Evolutionary conservation across 768 basidiomycete species (phyloP), one percentile per base, ranked within the genome.

Genomic region (Mycena kentingensis): DNA sequence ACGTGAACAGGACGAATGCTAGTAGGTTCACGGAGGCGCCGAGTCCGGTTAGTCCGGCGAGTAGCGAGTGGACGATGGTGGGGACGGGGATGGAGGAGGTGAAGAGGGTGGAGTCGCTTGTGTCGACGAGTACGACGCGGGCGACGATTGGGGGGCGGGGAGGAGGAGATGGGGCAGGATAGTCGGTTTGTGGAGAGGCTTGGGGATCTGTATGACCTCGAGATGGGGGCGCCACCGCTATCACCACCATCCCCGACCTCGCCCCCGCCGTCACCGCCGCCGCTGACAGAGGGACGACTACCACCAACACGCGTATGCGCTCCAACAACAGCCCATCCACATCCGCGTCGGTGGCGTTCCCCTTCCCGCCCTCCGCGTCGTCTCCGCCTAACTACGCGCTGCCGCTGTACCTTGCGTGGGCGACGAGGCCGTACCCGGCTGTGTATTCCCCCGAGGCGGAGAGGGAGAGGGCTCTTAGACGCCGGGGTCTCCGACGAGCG

Each of bases 341-440:
- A 69, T 72, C 4, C 69, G 66, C 16, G 73, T 72, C 59, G 26
- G 61, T 15, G 67, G 73, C n/a, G n/a, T n/a, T n/a, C n/a, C n/a
- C 37, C 15, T 39, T 39, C 37, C 37, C 37, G 37, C 13, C 63
- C 63, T 77, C 26, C 54, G 69, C 37, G 29, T 39, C 24, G 51
- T 32, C 27, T 31, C 15, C 46, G 32, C 22, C 38, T 10, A 28
- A 11, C 19, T 50, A 7, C n/a, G 21, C 43, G 13, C 15, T 55
- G 16, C 52, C 52, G 16, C 31, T 48, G 13, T 31, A 54, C n/a
- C 38, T 16, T 3, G 53, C 32, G 7, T 54, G 53, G 53, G 25
- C 47, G 19, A 16, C 42, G 22, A 10, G 26, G 26, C 22, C 42
- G 15, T 44, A 44, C 26, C 42, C 42, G 19, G 42, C 42, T 8